Evolutionary conservation across 2,329 filamentous ascomycete genomes (phyloP).

Genomic region (Xylaria sp.): DNA sequence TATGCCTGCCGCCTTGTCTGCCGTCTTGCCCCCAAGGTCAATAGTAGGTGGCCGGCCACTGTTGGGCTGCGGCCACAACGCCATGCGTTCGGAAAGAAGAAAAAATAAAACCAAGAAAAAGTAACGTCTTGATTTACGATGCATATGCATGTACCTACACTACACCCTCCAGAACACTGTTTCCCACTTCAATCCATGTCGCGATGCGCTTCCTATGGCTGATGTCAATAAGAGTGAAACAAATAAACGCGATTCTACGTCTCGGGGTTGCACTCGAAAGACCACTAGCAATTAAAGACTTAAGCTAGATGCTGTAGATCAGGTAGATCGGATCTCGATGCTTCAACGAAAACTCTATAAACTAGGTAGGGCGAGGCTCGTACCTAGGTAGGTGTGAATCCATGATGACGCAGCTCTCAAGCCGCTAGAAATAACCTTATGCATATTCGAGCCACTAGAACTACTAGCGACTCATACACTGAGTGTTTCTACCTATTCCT

Average conservation of each 20-base stretch:
- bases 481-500: slow-evolving; percentile 2
- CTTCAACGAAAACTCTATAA: background rate
- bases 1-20: background rate
- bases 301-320: background rate
- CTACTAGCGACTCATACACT: background rate
- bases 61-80: background rate
- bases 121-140: slow-evolving; percentile 4
- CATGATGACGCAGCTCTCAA: slow-evolving; percentile 26
- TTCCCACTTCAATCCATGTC: background rate
- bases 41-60: background rate
- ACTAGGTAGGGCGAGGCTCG: background rate
- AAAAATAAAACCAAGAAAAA: background rate
- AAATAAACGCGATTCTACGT: background rate
- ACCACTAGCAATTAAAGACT: background rate
- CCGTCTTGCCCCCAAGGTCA: background rate
- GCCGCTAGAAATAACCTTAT: slow-evolving; percentile 6
- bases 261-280: background rate
- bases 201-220: background rate
- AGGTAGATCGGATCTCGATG: background rate
- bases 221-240: slow-evolving; percentile 1
- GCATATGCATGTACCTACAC: slow-evolving; percentile 21
- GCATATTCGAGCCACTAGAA: slow-evolving; percentile 27
- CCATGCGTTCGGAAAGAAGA: background rate
- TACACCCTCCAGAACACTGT: background rate
- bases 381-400: background rate